Evolutionary conservation across 139 green algal species (phyloP), one percentile per base, ranked within the genome.

Genomic region (Pleodorina starrii): DNA sequence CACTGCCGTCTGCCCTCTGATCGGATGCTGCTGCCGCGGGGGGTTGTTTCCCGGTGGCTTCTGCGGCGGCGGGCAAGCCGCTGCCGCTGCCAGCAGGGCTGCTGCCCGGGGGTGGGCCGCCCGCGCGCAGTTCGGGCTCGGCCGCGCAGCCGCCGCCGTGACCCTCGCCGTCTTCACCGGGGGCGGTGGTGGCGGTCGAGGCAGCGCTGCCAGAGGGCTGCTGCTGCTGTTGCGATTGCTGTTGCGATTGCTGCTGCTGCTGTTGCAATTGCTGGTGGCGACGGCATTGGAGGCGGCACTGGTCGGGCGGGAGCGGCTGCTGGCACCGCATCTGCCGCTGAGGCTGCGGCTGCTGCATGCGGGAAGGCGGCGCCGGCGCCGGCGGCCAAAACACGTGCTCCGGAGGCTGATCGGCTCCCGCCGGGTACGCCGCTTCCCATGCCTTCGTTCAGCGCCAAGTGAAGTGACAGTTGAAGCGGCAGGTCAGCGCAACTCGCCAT

Each of bases 361-460:
- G 7, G 54, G 63, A 73, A 4, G 79, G 40, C 6, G 57, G 14
- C 23, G 25, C 1, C 2, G 79, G 79, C 5, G 79, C 59, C 9
- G 81, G 81, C 42, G 81, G 81, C 81, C 81, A 87, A 16, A 78
- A 35, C 29, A 3, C 16, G 35, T 87, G 40, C 81, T 78, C 81
- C 6, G 60, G 7, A 12, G 81, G 60, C 43, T 35, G 40, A 5
- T 25, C 36, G 10, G 79, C 38, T 6, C 79, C 79, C 7, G 36
- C 36, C 16, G 78, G 78, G 54, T 57, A 85, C 6, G 78, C 54
- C n/a, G 51, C 78, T 36, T 72, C 78, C 78, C 78, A 85, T 10
- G 43, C 51, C 78, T 85, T 16, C 17, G 57, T 57, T 21, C 12
- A 12, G 48, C 48, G 11, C 48, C 48, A 57, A n/a, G n/a, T n/a